A percentile compares a stretch with the other conserved stretches of the same genome.
phyloP scores from a whole-genome alignment of 2,329 filamentous ascomycete species.

The Fusarium drepaniforme region DNA sequence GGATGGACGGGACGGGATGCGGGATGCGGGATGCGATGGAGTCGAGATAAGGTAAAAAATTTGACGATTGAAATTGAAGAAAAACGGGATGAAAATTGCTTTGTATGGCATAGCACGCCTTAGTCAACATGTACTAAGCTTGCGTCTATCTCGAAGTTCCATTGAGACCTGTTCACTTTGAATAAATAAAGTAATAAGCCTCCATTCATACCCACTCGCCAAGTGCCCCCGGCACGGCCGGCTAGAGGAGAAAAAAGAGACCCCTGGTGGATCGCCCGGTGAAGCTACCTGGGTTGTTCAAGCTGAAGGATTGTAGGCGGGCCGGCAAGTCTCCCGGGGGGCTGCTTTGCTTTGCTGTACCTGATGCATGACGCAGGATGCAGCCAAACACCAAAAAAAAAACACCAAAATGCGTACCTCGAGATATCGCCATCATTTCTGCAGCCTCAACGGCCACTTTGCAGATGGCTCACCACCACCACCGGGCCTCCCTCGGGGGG shows the following conservation, averaged over 20 bases:
- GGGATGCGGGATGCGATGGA: not conserved
- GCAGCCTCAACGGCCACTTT: not conserved
- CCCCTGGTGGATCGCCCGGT: not conserved
- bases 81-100: not conserved
- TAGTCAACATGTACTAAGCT: slow-evolving; percentile 2
- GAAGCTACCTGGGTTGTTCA: not conserved
- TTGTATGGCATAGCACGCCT: not conserved
- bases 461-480: not conserved
- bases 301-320: not conserved
- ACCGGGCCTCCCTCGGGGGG: not conserved
- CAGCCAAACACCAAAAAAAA: not conserved
- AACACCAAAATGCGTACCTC: not conserved
- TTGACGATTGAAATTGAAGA: not conserved
- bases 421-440: not conserved
- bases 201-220: not conserved
- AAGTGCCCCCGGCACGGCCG: not conserved
- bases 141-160: not conserved
- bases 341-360: not conserved
- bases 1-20: not conserved
- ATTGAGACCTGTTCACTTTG: not conserved
- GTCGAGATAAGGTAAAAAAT: not conserved
- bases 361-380: slow-evolving; percentile 5
- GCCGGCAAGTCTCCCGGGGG: not conserved
- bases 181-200: not conserved
- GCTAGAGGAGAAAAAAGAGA: not conserved